These are phyloP conservation scores for Cryphonectria parasitica DNA, from an alignment of 2,329 filamentous ascomycete genomes.

Conservation along the genomic window DNA sequence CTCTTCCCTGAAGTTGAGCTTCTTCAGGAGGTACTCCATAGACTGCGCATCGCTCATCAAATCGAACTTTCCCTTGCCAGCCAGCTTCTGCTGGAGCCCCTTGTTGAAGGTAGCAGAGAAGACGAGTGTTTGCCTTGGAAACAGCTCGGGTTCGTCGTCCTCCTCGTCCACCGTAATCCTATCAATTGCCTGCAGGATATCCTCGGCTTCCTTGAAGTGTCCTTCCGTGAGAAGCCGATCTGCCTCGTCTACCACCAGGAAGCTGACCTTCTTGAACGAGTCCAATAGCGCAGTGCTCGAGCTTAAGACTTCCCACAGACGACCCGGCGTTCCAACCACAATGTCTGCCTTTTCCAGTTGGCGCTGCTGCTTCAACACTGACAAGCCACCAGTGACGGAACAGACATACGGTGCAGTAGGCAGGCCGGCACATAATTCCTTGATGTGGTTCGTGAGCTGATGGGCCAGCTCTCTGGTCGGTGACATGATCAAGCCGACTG, in stretches of 20 bases:
- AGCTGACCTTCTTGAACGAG: slow-evolving; percentile 74
- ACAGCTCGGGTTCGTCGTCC: slow-evolving; percentile 47
- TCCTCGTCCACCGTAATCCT: slow-evolving; percentile 66
- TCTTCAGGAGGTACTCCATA: slow-evolving; percentile 90
- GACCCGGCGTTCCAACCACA: slow-evolving; percentile 89
- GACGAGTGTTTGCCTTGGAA: slow-evolving; percentile 80
- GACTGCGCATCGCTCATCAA: slow-evolving; percentile 76
- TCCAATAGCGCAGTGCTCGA: slow-evolving; percentile 70
- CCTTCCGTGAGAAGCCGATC: slow-evolving; percentile 90
- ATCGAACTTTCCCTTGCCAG: slow-evolving; percentile 72
- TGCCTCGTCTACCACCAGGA: slow-evolving; percentile 91
- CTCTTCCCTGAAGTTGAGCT: slow-evolving; percentile 83
- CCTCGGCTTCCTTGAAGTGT: slow-evolving; percentile 91
- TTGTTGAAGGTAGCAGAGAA: slow-evolving; percentile 98
- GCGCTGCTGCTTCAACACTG: slow-evolving; percentile 92
- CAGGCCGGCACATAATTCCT: slow-evolving; percentile 68
- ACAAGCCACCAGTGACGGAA: slow-evolving; percentile 88
- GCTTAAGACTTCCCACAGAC: slow-evolving; percentile 92
- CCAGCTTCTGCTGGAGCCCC: slow-evolving; percentile 85
- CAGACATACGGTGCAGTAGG: slow-evolving; percentile 72
- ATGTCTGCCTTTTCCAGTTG: slow-evolving; percentile 84
- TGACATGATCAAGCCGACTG: slow-evolving; percentile 81
- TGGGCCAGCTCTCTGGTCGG: slow-evolving; percentile 93
- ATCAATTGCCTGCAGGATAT: slow-evolving; percentile 83
- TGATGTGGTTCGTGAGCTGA: slow-evolving; percentile 84